Percentiles rank a stretch among this genome's conserved stretches.
Conservation (phyloP, 2,329 filamentous ascomycete species). For the Cyclaneusma minus region DNA sequence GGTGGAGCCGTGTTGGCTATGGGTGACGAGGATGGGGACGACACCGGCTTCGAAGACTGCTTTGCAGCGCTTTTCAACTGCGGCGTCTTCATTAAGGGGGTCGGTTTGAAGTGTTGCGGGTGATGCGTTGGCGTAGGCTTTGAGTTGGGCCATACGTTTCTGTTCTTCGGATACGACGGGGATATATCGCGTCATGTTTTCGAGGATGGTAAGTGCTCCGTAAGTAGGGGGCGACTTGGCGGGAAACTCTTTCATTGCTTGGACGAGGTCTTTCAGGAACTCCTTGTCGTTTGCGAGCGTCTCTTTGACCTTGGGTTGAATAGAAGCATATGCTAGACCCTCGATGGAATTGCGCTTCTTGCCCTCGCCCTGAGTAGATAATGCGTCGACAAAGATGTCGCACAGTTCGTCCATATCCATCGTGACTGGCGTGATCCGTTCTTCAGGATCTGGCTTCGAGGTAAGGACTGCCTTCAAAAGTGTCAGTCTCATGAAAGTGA, state of each 20-base stretch:
- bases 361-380: conserved; percentile 40
- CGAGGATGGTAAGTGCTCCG: conserved; percentile 70
- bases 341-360: conserved; percentile 63
- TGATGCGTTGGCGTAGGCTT: conserved; percentile 80
- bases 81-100: conserved; percentile 58
- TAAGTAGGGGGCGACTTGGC: conserved; percentile 62
- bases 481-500: too few species aligned
- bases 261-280: conserved; percentile 57
- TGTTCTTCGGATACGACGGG: conserved; percentile 75
- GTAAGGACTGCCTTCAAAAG: conserved; percentile 19
- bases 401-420: conserved; percentile 52
- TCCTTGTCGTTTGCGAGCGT: conserved; percentile 51
- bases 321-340: conserved; percentile 79
- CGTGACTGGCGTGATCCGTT: conserved; percentile 30
- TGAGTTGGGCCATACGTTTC: conserved; percentile 80
- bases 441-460: conserved; percentile 15
- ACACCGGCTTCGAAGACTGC: conserved; percentile 65
- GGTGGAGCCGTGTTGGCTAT: conserved; percentile 56
- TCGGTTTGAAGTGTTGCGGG: conserved; percentile 48
- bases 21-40: conserved; percentile 60
- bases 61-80: conserved; percentile 62
- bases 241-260: conserved; percentile 39
- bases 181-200: conserved; percentile 70
- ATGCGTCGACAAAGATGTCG: conserved; percentile 48
- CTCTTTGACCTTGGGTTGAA: conserved; percentile 77